phyloP scores from a whole-genome alignment of 1,284 basidiomycete species.

The Volvariella volvacea region DNA sequence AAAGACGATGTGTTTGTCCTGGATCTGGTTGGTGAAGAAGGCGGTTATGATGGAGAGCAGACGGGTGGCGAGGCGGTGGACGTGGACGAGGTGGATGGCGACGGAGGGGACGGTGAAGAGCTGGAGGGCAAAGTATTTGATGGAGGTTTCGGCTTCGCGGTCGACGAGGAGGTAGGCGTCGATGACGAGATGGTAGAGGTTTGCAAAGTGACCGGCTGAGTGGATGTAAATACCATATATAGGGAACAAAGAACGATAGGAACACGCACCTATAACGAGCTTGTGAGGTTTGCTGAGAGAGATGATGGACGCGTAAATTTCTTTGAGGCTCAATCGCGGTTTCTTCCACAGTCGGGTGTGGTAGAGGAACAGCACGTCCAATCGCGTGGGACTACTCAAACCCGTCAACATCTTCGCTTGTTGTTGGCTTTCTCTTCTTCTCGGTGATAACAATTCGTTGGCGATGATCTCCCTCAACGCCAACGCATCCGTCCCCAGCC shows the following conservation, averaged over 20 bases:
- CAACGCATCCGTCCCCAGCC: conserved; percentile 60
- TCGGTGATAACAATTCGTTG: conserved; percentile 59
- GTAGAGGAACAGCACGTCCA: conserved; percentile 74
- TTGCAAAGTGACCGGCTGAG: conserved; percentile 76
- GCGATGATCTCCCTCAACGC: conserved; percentile 70
- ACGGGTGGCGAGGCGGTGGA: conserved; percentile 68
- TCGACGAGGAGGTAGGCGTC: conserved; percentile 89
- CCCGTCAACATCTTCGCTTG: conserved; percentile 37
- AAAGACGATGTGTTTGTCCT: conserved; percentile 56
- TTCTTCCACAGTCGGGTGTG: conserved; percentile 83
- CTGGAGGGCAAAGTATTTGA: conserved; percentile 88
- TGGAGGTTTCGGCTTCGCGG: conserved; percentile 87
- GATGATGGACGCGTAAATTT: conserved; percentile 76
- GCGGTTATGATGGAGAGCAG: conserved; percentile 78
- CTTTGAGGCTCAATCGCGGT: conserved; percentile 73
- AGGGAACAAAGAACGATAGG: conserved; percentile 12
- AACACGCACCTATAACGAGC: conserved; percentile 63
- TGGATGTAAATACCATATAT: conserved; percentile 8
- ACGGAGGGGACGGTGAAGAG: conserved; percentile 87
- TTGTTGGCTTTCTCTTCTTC: conserved; percentile 40
- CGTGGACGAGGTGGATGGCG: conserved; percentile 70
- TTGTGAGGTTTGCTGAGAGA: conserved; percentile 73
- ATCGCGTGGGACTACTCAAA: conserved; percentile 47
- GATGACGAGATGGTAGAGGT: conserved; percentile 81
- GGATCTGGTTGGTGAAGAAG: conserved; percentile 86